Evolutionary conservation across 306 rosid genomes (phyloP).

Genomic region (Sicyos edulis): DNA sequence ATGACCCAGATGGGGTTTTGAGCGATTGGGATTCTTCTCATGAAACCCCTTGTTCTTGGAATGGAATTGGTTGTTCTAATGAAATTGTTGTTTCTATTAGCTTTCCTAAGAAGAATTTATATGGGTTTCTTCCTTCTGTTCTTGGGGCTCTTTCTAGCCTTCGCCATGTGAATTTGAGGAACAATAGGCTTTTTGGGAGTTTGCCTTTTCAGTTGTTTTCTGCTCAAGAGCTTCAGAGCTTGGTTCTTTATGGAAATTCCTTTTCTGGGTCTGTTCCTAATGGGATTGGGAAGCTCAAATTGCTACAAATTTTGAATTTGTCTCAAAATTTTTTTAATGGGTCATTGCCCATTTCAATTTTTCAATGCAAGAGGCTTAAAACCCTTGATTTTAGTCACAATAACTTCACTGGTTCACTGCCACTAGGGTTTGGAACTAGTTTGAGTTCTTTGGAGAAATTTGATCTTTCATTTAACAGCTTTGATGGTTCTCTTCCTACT

Average conservation of each 20-base stretch:
- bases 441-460: conserved; percentile 58
- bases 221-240: conserved; percentile 79
- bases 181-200: conserved; percentile 57
- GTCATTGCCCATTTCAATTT: conserved; percentile 58
- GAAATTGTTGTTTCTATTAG: conserved; percentile 61
- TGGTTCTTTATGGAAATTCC: conserved; percentile 90
- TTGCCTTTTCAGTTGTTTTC: conserved; percentile 64
- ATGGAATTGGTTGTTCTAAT: conserved; percentile 72
- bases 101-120: conserved; percentile 65
- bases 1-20: conserved; percentile 72
- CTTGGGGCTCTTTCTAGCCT: conserved; percentile 72
- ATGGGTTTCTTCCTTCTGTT: conserved; percentile 72
- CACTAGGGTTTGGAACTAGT: conserved; percentile 61
- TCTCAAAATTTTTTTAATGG: conserved; percentile 73
- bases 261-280: conserved; percentile 75
- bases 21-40: conserved; percentile 76
- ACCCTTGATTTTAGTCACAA: conserved; percentile 58
- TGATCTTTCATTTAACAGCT: conserved; percentile 70
- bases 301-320: conserved; percentile 75
- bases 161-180: conserved; percentile 81
- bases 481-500: conserved; percentile 66
- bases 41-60: conserved; percentile 83
- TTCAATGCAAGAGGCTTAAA: conserved; percentile 72
- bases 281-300: conserved; percentile 73
- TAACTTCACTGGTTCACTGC: conserved; percentile 72